These are phyloP conservation scores for Urostyla sp. DNA, from an alignment of 73 alveolate genomes.

Conservation along the genomic window DNA sequence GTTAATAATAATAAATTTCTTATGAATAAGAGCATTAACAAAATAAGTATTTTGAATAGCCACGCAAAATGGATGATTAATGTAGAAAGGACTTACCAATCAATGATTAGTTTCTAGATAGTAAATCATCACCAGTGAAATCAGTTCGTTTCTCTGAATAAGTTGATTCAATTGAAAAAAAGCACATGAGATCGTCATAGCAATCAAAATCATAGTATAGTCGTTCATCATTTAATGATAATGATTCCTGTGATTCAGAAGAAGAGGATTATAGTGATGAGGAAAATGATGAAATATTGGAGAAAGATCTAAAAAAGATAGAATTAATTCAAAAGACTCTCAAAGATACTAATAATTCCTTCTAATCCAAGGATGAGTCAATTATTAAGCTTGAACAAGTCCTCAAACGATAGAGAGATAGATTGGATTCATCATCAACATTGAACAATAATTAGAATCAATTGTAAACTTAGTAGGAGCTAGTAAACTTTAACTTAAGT, in stretches of 20 bases:
- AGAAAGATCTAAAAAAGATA: constrained; percentile 23
- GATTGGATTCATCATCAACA: too few species aligned
- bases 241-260: constrained; percentile 7
- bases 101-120: too few species aligned
- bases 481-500: too few species aligned
- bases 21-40: too few species aligned
- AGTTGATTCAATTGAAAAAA: too few species aligned
- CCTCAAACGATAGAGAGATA: constrained; percentile 43
- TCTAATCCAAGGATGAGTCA: constrained; percentile 7
- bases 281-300: constrained; percentile 42
- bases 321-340: constrained; percentile 33
- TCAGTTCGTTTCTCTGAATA: too few species aligned
- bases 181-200: too few species aligned
- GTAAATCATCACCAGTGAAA: not conserved
- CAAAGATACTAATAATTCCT: not conserved
- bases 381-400: constrained; percentile 42
- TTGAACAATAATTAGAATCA: too few species aligned
- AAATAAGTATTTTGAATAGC: constrained; percentile 18
- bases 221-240: not conserved
- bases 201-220: too few species aligned
- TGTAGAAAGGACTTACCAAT: constrained; percentile 51
- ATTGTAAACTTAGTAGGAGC: too few species aligned
- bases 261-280: constrained; percentile 50
- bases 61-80: constrained; percentile 39
- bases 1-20: too few species aligned